Evolutionary conservation across 2,329 filamentous ascomycete species (phyloP), one percentile per base, ranked within the genome.

Genomic region (Hypoxylon sp.): DNA sequence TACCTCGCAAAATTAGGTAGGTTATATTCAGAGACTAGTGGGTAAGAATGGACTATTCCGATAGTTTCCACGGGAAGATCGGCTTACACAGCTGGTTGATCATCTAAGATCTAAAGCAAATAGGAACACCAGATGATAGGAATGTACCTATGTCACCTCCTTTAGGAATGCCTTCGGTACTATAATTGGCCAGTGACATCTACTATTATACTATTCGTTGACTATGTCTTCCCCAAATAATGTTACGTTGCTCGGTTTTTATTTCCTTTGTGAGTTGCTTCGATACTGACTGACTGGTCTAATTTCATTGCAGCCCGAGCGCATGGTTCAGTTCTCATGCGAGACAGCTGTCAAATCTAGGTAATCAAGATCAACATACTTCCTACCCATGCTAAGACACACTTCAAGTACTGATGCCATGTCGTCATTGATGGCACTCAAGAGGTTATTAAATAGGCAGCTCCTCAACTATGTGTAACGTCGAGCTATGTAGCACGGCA

Each of bases 181-280:
- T 36, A 36, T 14, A 5, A 36, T 5, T 36, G 34, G 13, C 14
- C 34, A 36, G 34, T 36, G 34, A 36, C 6, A 36, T 14, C 11
- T 25, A 46, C 4, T 46, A 13, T 25, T 46, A 46, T 46, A 46
- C 7, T 11, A 3, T 28, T 25, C n/a, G n/a, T 30, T 14, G 13
- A 41, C 14, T 17, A 17, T 17, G 3, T 25, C 17, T 13, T 45
- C 25, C 25, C 25, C 4, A 5, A 11, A 34, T 51, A 6, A 57
- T 51, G 60, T 28, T 45, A 63, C 60, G n/a, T 63, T 34, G 41
- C 51, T 57, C 52, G 17, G 36, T 21, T 51, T 32, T 32, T 25
- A 41, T 25, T 52, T 38, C 30, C 36, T 4, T 14, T n/a, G 10
- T 41, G 28, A 46, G 19, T 32, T 21, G n/a, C 43, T 34, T 51